Base-by-base conservation (phyloP, 768 basidiomycete genomes). In the Leccinum rimulosum region DNA sequence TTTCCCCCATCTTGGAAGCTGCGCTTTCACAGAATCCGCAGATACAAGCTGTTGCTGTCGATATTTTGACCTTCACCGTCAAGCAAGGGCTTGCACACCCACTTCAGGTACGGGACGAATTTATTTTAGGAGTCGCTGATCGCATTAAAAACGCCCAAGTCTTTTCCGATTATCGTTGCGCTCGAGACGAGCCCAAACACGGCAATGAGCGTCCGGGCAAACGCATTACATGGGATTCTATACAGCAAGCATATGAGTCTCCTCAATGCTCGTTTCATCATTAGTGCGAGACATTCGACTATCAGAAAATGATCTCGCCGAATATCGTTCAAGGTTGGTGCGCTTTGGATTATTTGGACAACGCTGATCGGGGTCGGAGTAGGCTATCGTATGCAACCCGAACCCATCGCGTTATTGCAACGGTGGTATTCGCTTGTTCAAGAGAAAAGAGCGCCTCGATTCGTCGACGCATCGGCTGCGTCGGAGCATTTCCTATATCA, bases 81-180 rank as follows among this genome's bases (percentile, higher is more conserved):
- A 93, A 89, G 68, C 96, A 98, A 73, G 97, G 97, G 3, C 80
- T 98, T 54, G 93, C 94, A 6, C 95, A 98, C 74, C 97, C 97
- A 0, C 80, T 99, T 6, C 91, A 93, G 79, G 91, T 89, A 67
- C 55, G 81, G 55, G 6, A 36, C 47, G n/a, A 64, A 31, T 50
- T 27, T 35, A n/a, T 49, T 17, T 4, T 56, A 30, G n/a, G 11
- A 28, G 33, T 54, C 33, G 4, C 35, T 48, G 53, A 62, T 59
- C 12, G 47, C 36, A 56, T 17, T 33, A n/a, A 33, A 47, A 27
- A 36, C 17, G 6, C 56, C 62, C 10, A 45, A 95, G 88, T 96
- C 93, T 35, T 88, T 97, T 71, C 95, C 96, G 0, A 83, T 94
- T 27, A 88, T 98, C 57, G 84, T 98, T 9, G 91, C 95, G 6